These are phyloP conservation scores for Geotrichum restrictum DNA, from an alignment of 1,139 yeast species.

Conservation along the genomic window DNA sequence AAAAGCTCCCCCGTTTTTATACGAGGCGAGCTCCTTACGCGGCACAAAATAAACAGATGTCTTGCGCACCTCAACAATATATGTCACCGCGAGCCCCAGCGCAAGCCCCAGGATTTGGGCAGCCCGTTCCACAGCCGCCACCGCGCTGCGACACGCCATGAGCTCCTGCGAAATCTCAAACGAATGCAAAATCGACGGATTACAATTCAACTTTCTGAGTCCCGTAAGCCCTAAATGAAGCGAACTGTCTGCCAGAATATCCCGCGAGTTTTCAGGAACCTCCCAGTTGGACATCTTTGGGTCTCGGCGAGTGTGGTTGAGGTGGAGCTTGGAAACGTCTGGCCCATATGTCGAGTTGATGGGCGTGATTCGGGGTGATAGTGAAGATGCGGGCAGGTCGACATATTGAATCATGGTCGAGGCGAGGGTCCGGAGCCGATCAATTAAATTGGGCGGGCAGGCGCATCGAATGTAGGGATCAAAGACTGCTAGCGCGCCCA, in stretches of 20 bases:
- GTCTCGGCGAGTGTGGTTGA: too few species aligned
- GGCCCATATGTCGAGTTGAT: conserved; percentile 10
- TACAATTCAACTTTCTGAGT: conserved; percentile 25
- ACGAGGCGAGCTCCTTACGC: too few species aligned
- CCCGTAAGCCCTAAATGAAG: conserved; percentile 17
- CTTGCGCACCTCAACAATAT: conserved; percentile 52
- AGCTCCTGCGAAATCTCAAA: conserved; percentile 44
- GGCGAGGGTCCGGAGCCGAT: conserved; percentile 42
- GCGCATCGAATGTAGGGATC: conserved; percentile 47
- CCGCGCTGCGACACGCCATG: conserved; percentile 41
- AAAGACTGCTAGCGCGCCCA: conserved; percentile 62
- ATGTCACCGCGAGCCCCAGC: conserved; percentile 49
- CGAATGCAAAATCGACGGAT: conserved; percentile 30
- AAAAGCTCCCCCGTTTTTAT: not conserved
- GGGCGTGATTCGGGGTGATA: conserved; percentile 26
- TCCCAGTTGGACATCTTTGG: conserved; percentile 3
- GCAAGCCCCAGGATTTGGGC: conserved; percentile 44
- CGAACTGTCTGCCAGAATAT: not conserved
- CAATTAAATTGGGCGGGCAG: conserved; percentile 41
- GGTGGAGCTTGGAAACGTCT: conserved; percentile 3
- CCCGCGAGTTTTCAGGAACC: conserved; percentile 7
- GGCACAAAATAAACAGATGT: too few species aligned
- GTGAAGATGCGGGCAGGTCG: conserved; percentile 29
- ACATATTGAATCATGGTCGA: conserved; percentile 46
- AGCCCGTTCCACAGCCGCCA: conserved; percentile 33